phyloP scores from a whole-genome alignment of 2,329 filamentous ascomycete genomes.

The Epichloe uncinata region DNA sequence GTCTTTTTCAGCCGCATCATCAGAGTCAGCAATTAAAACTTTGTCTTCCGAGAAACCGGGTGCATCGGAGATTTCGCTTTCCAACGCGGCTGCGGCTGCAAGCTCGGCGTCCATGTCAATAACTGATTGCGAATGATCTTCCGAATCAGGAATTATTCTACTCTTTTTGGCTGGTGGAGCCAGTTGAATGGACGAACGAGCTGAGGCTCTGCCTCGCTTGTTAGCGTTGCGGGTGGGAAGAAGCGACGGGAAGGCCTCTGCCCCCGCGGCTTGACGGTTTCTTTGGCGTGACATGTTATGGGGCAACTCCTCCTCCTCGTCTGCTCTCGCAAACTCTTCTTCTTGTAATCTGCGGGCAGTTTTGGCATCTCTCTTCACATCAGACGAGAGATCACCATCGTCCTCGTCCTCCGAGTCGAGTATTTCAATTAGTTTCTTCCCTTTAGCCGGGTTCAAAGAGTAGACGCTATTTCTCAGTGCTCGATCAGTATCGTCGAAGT shows the following conservation, averaged over 20 bases:
- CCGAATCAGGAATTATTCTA: slow-evolving; percentile 18
- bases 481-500: slow-evolving; percentile 17
- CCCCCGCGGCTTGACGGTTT: not conserved
- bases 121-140: slow-evolving; percentile 11
- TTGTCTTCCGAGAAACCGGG: slow-evolving; percentile 7
- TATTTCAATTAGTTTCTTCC: slow-evolving; percentile 25
- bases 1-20: slow-evolving; percentile 7
- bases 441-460: slow-evolving; percentile 33
- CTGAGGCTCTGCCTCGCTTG: slow-evolving; percentile 16
- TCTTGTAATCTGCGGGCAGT: slow-evolving; percentile 22
- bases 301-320: not conserved
- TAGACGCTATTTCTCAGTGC: slow-evolving; percentile 29
- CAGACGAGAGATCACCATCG: slow-evolving; percentile 15
- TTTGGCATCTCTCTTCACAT: slow-evolving; percentile 15
- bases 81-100: slow-evolving; percentile 13
- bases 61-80: slow-evolving; percentile 6
- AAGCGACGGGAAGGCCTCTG: slow-evolving; percentile 3
- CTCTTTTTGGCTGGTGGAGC: slow-evolving; percentile 18
- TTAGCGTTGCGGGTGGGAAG: slow-evolving; percentile 5
- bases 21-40: slow-evolving; percentile 7
- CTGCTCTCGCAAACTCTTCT: slow-evolving; percentile 16
- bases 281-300: slow-evolving; percentile 5
- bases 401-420: slow-evolving; percentile 26
- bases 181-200: slow-evolving; percentile 6
- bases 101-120: slow-evolving; percentile 21